A percentile compares a stretch with the other conserved stretches of the same genome.
These are phyloP conservation scores for Tieghemostelium lacteum DNA, from an alignment of 78 protist species.

Conservation along the genomic window DNA sequence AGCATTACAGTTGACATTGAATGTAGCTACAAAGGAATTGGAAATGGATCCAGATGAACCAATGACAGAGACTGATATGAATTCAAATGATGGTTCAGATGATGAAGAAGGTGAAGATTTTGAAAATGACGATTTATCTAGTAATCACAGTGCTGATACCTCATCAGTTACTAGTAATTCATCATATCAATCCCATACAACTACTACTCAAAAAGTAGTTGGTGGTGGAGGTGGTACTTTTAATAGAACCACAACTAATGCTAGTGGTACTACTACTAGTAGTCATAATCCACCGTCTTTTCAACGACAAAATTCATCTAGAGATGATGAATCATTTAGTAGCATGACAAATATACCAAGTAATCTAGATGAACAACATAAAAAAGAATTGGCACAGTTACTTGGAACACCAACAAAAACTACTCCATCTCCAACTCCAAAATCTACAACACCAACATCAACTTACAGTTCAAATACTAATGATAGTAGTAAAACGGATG, in stretches of 20 bases:
- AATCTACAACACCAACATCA: background rate
- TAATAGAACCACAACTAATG: too few species aligned
- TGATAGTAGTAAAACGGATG: background rate
- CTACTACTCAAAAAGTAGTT: too few species aligned
- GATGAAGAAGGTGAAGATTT: constrained; percentile 75
- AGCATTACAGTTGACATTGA: constrained; percentile 17
- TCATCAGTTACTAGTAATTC: constrained; percentile 1
- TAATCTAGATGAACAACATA: too few species aligned
- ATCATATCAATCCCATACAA: background rate
- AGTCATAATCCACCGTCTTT: too few species aligned
- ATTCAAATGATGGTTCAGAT: constrained; percentile 71
- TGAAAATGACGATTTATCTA: constrained; percentile 9
- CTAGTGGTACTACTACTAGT: too few species aligned
- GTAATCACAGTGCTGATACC: background rate
- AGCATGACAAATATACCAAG: too few species aligned
- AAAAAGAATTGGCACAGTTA: too few species aligned
- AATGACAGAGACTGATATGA: constrained; percentile 57
- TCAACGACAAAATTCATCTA: too few species aligned
- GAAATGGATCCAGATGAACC: constrained; percentile 65
- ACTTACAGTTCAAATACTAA: background rate
- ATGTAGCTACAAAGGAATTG: constrained; percentile 37
- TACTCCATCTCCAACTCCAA: background rate
- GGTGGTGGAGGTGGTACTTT: too few species aligned
- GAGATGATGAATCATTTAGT: too few species aligned
- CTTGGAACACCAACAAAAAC: background rate